Conservation (phyloP, 2,329 filamentous ascomycete species). For the Peltaster fructicola region DNA sequence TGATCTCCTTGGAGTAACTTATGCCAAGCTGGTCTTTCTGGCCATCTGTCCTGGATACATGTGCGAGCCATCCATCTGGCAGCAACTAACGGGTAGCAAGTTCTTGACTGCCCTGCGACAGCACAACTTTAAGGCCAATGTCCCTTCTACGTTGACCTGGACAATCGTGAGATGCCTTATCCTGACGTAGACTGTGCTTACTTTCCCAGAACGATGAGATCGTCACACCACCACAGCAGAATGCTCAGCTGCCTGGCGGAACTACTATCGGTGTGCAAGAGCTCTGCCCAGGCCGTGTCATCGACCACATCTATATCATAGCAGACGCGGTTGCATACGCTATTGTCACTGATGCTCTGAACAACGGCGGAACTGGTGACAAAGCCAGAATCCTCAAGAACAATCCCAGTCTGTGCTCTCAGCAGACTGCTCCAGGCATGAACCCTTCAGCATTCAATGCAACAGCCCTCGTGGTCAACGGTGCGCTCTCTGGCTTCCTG, state of each 20-base stretch:
- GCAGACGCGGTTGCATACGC: constrained; percentile 14
- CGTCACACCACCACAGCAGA: constrained; percentile 11
- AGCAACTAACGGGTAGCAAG: constrained; percentile 14
- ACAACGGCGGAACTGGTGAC: constrained; percentile 11
- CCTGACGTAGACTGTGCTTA: not conserved
- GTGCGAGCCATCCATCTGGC: constrained; percentile 15
- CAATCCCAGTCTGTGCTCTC: constrained; percentile 7
- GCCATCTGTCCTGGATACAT: constrained; percentile 11
- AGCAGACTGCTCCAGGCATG: constrained; percentile 6
- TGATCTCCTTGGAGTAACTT: constrained; percentile 14
- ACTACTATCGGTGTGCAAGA: constrained; percentile 10
- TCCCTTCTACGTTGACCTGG: constrained; percentile 16
- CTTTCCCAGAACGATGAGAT: constrained; percentile 10
- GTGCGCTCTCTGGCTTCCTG: constrained; percentile 2
- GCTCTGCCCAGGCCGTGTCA: constrained; percentile 12
- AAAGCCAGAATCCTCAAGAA: constrained; percentile 7
- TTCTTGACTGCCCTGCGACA: constrained; percentile 14
- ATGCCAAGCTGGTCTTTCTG: constrained; percentile 9
- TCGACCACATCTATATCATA: constrained; percentile 12
- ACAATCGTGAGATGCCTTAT: constrained; percentile 6
- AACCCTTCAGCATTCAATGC: not conserved
- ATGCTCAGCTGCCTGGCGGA: constrained; percentile 14
- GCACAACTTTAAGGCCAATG: constrained; percentile 9
- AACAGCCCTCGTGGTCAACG: not conserved
- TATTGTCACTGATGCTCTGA: constrained; percentile 14